Evolutionary conservation across 106 monocot species (phyloP).

Genomic region (Allium cepa): DNA sequence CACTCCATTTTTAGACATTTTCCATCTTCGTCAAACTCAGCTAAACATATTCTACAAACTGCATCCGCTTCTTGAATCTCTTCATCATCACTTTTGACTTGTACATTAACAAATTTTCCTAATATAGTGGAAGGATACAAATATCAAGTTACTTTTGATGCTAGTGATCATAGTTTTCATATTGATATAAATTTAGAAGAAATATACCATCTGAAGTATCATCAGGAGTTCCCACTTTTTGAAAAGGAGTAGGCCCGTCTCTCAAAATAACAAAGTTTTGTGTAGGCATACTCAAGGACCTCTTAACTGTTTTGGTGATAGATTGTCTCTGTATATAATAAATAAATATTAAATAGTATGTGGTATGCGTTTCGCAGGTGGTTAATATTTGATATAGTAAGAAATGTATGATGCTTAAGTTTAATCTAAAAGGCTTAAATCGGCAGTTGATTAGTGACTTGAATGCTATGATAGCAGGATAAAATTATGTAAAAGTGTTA

Average conservation of each 20-base stretch:
- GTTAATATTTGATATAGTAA: no score
- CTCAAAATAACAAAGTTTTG: constrained; percentile 29
- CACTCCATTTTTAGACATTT: constrained; percentile 49
- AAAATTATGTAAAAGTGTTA: no score
- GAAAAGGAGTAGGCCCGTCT: constrained; percentile 18
- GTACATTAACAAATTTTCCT: constrained; percentile 15
- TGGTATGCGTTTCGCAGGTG: no score
- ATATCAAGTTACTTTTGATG: background rate
- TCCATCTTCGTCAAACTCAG: constrained; percentile 30
- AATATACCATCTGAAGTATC: constrained; percentile 20
- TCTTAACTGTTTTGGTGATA: constrained; percentile 12
- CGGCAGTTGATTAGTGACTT: no score
- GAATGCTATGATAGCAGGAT: no score
- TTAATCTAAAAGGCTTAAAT: no score
- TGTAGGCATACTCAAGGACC: constrained; percentile 37
- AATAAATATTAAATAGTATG: background rate
- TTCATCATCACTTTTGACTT: constrained; percentile 26
- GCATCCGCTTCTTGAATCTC: constrained; percentile 54
- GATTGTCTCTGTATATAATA: constrained; percentile 16
- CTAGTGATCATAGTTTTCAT: no score
- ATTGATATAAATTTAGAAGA: no score
- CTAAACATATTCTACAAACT: constrained; percentile 36
- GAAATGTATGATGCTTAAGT: no score
- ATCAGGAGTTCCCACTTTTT: background rate
- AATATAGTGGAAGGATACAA: background rate